These are phyloP conservation scores for Sungouiella blattae DNA, from an alignment of 805 yeast genomes.

Conservation along the genomic window DNA sequence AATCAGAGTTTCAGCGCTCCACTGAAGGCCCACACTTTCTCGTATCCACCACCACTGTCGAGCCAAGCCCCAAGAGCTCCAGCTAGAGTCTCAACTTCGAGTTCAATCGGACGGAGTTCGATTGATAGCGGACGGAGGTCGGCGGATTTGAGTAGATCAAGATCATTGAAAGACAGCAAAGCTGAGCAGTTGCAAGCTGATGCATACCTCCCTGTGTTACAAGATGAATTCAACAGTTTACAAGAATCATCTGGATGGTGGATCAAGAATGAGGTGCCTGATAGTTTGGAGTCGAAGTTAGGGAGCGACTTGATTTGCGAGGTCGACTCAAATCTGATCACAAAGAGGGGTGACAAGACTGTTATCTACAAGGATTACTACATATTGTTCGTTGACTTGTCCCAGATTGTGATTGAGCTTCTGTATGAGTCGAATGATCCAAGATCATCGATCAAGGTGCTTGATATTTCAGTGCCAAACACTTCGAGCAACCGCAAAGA, in stretches of 20 bases:
- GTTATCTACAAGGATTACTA: conserved; percentile 61
- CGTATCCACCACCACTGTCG: conserved; percentile 4
- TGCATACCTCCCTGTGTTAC: conserved; percentile 19
- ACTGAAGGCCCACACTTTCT: neutral
- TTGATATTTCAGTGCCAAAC: conserved; percentile 25
- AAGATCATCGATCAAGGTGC: conserved; percentile 39
- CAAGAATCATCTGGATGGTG: conserved; percentile 56
- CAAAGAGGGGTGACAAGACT: conserved; percentile 54
- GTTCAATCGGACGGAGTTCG: conserved; percentile 2
- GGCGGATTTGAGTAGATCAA: conserved; percentile 8
- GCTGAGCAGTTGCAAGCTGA: conserved; percentile 29
- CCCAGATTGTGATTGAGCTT: conserved; percentile 60
- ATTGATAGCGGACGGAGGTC: conserved; percentile 13
- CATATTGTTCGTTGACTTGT: conserved; percentile 66
- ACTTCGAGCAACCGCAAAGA: conserved; percentile 48
- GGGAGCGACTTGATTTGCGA: conserved; percentile 58
- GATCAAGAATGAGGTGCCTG: conserved; percentile 58
- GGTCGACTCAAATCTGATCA: conserved; percentile 53
- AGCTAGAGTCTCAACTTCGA: neutral
- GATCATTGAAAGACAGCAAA: conserved; percentile 13
- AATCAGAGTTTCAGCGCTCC: no score
- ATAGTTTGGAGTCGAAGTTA: conserved; percentile 35
- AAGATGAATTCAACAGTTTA: conserved; percentile 28
- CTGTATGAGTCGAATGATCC: conserved; percentile 57
- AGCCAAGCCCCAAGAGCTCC: neutral